A percentile compares a stretch with the other conserved stretches of the same genome.
phyloP scores from a whole-genome alignment of 1,284 basidiomycete species.

The Ceratobasidium sp. region DNA sequence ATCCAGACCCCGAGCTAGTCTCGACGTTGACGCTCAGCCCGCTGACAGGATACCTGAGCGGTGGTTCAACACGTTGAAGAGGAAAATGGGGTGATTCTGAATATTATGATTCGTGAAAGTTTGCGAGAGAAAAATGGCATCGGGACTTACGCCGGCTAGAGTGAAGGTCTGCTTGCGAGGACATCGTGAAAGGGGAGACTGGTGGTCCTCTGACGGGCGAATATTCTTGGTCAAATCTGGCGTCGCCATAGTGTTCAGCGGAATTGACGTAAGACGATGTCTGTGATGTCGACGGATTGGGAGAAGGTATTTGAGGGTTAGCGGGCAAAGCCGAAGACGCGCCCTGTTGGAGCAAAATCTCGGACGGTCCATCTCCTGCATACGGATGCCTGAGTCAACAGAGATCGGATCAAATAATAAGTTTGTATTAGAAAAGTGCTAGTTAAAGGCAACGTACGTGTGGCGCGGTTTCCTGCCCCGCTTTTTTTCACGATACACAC shows the following conservation, averaged over 20 bases:
- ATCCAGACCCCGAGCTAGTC: conserved; percentile 26
- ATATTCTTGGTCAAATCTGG: conserved; percentile 36
- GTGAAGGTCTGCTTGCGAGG: conserved; percentile 15
- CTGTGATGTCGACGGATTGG: conserved; percentile 27
- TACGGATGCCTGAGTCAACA: conserved; percentile 33
- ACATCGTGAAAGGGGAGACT: conserved; percentile 26
- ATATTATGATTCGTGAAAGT: background rate
- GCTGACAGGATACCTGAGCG: background rate
- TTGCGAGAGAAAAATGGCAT: background rate
- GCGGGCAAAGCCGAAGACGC: conserved; percentile 5
- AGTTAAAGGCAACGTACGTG: background rate
- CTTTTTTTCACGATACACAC: conserved; percentile 40
- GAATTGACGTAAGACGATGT: conserved; percentile 37
- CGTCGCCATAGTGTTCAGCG: conserved; percentile 20
- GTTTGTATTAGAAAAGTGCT: conserved; percentile 8
- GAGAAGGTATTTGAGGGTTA: conserved; percentile 1
- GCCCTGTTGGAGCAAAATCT: conserved; percentile 33
- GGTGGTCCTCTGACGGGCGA: conserved; percentile 17
- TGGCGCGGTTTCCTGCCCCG: conserved; percentile 36
- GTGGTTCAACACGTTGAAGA: conserved; percentile 9
- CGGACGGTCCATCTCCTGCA: conserved; percentile 31
- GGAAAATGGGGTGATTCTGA: conserved; percentile 23
- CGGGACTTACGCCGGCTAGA: conserved; percentile 6
- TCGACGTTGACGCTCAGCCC: background rate
- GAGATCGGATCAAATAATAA: conserved; percentile 9